phyloP scores from a whole-genome alignment of 441 rosid species.

The Eutrema salsugineum region DNA sequence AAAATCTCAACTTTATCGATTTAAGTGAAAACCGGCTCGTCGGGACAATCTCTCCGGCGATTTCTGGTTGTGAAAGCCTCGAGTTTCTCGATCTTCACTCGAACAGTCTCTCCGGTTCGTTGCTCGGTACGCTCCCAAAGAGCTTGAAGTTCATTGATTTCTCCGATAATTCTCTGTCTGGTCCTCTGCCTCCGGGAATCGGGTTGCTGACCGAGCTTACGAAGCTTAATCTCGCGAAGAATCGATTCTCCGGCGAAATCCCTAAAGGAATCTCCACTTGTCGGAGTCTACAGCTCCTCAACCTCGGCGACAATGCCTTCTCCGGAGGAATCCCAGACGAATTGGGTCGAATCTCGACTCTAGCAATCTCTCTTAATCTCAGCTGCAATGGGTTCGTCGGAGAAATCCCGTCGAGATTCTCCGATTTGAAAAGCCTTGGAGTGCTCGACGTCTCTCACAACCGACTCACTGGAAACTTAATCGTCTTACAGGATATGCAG shows the following conservation, averaged over 20 bases:
- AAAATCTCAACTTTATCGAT: conserved; percentile 56
- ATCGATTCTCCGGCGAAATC: conserved; percentile 64
- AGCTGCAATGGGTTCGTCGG: conserved; percentile 73
- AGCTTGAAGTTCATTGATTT: conserved; percentile 62
- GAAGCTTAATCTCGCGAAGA: conserved; percentile 68
- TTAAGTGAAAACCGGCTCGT: conserved; percentile 45
- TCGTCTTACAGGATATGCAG: conserved; percentile 51
- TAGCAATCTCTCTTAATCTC: conserved; percentile 76
- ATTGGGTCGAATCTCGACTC: conserved; percentile 60
- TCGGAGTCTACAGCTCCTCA: conserved; percentile 63
- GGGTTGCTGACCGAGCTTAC: conserved; percentile 61
- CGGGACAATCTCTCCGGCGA: conserved; percentile 48
- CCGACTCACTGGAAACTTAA: conserved; percentile 60
- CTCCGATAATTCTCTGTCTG: conserved; percentile 64
- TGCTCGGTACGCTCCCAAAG: conserved; percentile 60
- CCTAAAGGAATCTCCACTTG: conserved; percentile 71
- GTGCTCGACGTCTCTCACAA: conserved; percentile 75
- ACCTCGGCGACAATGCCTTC: conserved; percentile 61
- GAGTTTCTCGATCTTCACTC: conserved; percentile 86
- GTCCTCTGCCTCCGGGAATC: conserved; percentile 47
- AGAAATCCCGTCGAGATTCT: conserved; percentile 50
- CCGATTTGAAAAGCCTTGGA: conserved; percentile 60
- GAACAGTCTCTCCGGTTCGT: conserved; percentile 62
- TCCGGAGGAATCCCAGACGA: conserved; percentile 41
- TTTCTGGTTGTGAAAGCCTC: conserved; percentile 57